Base-by-base conservation (phyloP, 129 eudicot species). In the Scalesia atractyloides region DNA sequence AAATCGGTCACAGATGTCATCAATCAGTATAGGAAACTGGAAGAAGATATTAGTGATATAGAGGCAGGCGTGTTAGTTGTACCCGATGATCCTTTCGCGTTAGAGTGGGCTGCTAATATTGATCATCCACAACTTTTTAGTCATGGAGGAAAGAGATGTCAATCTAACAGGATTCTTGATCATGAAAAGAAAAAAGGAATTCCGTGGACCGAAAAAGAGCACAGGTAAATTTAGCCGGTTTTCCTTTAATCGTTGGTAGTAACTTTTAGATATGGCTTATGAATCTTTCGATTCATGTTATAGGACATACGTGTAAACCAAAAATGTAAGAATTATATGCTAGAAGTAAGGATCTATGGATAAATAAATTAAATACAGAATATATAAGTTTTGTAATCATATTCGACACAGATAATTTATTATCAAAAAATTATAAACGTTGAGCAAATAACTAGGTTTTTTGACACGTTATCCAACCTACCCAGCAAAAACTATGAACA, bases 161-260 rank as follows among this genome's bases (percentile, higher is more conserved):
- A 75, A 15, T 68, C 84, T 17, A 64, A 51, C 37, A 77, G 81
- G 66, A 24, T 77, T 73, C 73, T 81, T 62, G 92, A 88, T 66
- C 97, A 86, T 19, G 97, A 88, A 75, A 86, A 93, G 93, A 91
- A 88, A 64, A 91, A 86, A 75, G 97, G 97, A 37, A 88, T 91
- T 9, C 96, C 97, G 2, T 91, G 97, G 97, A 88, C 96, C 9
- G 96, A 91, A 68, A 96, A 91, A 84, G 97, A 91, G 63, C 97
- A 91, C 86, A 88, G 96, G 97, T 91, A 47, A 51, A 69, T 47
- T 58, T 26, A 69, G 5, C 44, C 1, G 39, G 11, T 5, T 36
- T 62, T 4, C 36, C 9, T 22, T 50, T 14, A 12, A 22, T 34
- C 67, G 30, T 68, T 64, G n/a, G 33, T 43, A 39, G 18, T 75